Evolutionary conservation across 345 rosid species (phyloP), one percentile per base, ranked within the genome.

Genomic region (Eucalyptus leucophloia): DNA sequence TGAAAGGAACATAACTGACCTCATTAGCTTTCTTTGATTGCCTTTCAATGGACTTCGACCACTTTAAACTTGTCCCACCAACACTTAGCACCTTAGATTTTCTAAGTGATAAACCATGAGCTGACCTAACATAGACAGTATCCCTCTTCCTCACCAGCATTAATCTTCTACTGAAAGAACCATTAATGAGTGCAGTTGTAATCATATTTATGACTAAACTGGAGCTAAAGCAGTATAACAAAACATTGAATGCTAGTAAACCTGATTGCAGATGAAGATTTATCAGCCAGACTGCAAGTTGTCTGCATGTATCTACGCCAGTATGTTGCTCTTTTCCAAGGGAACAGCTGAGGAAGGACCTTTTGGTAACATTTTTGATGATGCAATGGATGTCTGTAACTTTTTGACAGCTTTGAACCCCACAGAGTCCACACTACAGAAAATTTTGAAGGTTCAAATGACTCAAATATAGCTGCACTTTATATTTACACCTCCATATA

Each of bases 31-130:
- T 96, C 95, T 94, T 96, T 30, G 98, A 96, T 89, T 81, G 93
- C 90, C 93, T 95, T 91, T 97, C 99, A 83, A 97, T 96, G 89
- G 99, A 97, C 93, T 97, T 94, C 88, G 99, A 98, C 99, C 99
- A 98, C 92, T 96, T 98, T 92, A 98, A 94, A 93, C 96, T 97
- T 65, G 98, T 91, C 65, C 99, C 98, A 53, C 96, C 98, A 90
- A 98, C 94, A 92, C 99, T 95, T 89, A 96, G 90, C 50, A 98
- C 98, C 95, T 98, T 96, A 86, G 98, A 96, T 92, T 95, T 97
- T 90, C 94, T 91, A 90, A 97, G 98, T 37, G 99, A 97, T 92
- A 93, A 96, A 58, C 99, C 99, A 93, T 94, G 96, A 82, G 88
- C 94, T 90, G 99, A 97, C 93, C 98, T 95, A 87, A 95, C 95